phyloP scores from a whole-genome alignment of 768 basidiomycete genomes.

The Boletus barrowsii region DNA sequence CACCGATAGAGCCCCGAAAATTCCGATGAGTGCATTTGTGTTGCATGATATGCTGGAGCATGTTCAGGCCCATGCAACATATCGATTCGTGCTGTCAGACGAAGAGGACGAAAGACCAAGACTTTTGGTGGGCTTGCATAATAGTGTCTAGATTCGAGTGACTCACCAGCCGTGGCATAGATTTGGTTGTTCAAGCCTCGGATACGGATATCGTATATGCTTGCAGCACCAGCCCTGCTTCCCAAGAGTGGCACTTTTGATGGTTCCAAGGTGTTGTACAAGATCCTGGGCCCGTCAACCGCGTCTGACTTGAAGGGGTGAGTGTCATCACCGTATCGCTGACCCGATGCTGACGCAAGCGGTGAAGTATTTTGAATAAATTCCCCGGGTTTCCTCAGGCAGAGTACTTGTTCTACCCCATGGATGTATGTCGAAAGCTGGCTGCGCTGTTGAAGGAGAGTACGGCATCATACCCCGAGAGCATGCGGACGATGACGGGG shows the following conservation, averaged over 20 bases:
- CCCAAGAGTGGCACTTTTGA: conserved; percentile 60
- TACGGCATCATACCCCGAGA: conserved; percentile 70
- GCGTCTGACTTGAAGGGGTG: conserved; percentile 30
- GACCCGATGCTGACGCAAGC: neutral
- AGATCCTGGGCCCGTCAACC: conserved; percentile 63
- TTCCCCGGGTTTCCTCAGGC: conserved; percentile 85
- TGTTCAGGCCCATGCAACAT: conserved; percentile 87
- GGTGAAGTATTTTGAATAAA: conserved; percentile 52
- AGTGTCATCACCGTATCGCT: neutral
- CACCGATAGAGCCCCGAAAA: conserved; percentile 32
- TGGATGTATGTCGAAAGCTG: conserved; percentile 70
- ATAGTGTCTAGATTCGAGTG: neutral
- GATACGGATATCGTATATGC: conserved; percentile 73
- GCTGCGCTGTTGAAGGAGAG: conserved; percentile 73
- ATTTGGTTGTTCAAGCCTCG: conserved; percentile 95
- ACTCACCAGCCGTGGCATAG: conserved; percentile 36
- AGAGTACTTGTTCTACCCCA: conserved; percentile 84
- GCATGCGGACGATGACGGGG: conserved; percentile 74
- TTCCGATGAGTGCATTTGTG: conserved; percentile 84
- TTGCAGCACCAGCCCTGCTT: conserved; percentile 50
- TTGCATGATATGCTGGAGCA: conserved; percentile 90
- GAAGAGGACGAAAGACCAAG: conserved; percentile 81
- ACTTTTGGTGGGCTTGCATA: conserved; percentile 57
- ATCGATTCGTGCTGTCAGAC: conserved; percentile 86
- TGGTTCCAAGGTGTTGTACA: conserved; percentile 84